Evolutionary conservation across 495 filamentous ascomycete genomes (phyloP), one percentile per base, ranked within the genome.

Genomic region (Niebla homalea): DNA sequence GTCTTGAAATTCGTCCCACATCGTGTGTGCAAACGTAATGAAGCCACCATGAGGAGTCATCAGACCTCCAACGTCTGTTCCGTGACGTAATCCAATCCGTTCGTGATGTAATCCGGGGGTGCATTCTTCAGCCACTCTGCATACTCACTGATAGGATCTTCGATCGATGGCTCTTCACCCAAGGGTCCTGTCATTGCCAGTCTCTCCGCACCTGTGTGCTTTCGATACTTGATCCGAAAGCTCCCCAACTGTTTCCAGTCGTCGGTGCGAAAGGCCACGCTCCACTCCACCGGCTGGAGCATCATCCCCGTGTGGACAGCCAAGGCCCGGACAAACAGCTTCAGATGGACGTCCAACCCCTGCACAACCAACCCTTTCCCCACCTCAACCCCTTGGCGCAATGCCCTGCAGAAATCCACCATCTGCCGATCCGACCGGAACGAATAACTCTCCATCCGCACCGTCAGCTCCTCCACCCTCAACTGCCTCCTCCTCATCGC

Each of bases 281-380:
- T 18, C 11, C 21, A 44, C 8, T 18, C 5, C 18, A 32, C 19
- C 1, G 52, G 52, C 23, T 54, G 51, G 4, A 18, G 0, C 19
- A 19, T 26, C 46, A 54, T 54, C 4, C 21, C 3, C 7, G 49
- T 19, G 7, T 20, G 26, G 5, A 29, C 14, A 2, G 52, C 37
- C 2, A 54, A 29, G 4, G 19, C 16, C 2, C 52, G 37, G 21
- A 49, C 14, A 16, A 43, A 7, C 20, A 43, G 18, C 21, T 49
- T 37, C 46, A 36, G 25, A 19, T 49, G 52, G 4, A 54, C 37
- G 26, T 54, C 52, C 12, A 49, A 16, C 15, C 46, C 52, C 2
- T 14, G 6, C 12, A 54, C 18, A 11, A 19, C 23, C 19, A 54
- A 22, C 0, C 14, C n/a, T n/a, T 43, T n/a, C 0, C 23, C 22